Evolutionary conservation across 225 moss, liverwort and hornwort genomes (phyloP), one percentile per base, ranked within the genome.

Genomic region (Physcomitrium patens): DNA sequence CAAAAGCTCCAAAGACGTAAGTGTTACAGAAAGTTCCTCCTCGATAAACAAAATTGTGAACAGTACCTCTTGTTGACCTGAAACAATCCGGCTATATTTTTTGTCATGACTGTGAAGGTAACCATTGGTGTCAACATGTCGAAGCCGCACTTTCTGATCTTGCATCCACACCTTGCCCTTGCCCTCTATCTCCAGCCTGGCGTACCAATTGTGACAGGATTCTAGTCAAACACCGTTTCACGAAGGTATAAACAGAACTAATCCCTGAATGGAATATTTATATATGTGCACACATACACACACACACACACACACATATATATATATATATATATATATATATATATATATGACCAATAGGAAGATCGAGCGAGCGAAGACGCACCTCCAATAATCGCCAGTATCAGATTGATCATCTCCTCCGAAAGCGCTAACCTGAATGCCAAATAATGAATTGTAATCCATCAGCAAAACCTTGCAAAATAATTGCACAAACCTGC

Each of bases 391-490:
- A 69, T 88, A 74, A 83, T 99, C 99, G 26, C 99, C 99, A 8
- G 99, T 90, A 80, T 99, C 99, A 26, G 81, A 84, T 73, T 92
- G 84, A 31, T 85, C 86, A 14, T 89, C 85, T 70, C 89, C 86
- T 78, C 99, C 99, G 75, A 99, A 99, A 42, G 95, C 95, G 74
- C 99, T 99, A 18, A 99, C 99, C 97, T 97, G 91, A 31, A 89
- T 58, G 62, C 67, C 74, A 65, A 47, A 10, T 51, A 76, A 51
- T 67, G 19, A 47, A 63, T 9, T 62, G 41, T 5, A 76, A 70
- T 41, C 65, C 53, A 60, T 74, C 70, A 77, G 65, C 76, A 52
- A 73, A 20, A n/a, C 22, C 51, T 11, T 31, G 15, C 64, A 70
- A 70, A 61, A 47, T 16, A 60, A 43, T 20, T 62, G 24, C 65